A percentile compares a stretch with the other conserved stretches of the same genome.
These are phyloP conservation scores for Simplicillium aogashimaense DNA, from an alignment of 2,329 filamentous ascomycete genomes.

Conservation along the genomic window DNA sequence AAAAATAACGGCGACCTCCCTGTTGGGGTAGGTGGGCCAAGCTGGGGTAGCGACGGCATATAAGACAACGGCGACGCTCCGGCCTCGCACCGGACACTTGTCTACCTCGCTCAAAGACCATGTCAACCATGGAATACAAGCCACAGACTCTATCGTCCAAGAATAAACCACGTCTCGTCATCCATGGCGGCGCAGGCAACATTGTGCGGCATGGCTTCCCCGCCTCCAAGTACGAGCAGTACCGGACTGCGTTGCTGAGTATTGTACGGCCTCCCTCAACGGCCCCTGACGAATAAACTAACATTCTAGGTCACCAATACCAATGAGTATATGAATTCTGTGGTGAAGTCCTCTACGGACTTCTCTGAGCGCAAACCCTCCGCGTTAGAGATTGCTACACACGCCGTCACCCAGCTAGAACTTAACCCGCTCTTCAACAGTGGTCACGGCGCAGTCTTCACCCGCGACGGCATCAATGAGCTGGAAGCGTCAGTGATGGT, in stretches of 20 bases:
- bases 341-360: conserved; percentile 5
- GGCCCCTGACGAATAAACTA: neutral
- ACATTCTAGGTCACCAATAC: conserved; percentile 30
- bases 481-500: conserved; percentile 86
- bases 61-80: no score
- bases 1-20: neutral
- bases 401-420: conserved; percentile 68
- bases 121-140: conserved; percentile 30
- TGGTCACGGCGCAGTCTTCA: conserved; percentile 79
- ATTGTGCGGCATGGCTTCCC: conserved; percentile 51
- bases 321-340: conserved; percentile 34
- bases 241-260: conserved; percentile 48
- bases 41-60: neutral
- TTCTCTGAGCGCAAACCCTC: conserved; percentile 25
- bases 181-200: conserved; percentile 63
- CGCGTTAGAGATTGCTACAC: conserved; percentile 64
- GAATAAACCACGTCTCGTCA: conserved; percentile 49
- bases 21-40: neutral
- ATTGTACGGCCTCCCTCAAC: conserved; percentile 36
- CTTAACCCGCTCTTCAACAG: conserved; percentile 77
- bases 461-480: conserved; percentile 71
- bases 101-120: neutral
- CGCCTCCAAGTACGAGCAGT: conserved; percentile 45
- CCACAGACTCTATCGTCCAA: conserved; percentile 7
- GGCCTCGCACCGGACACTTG: neutral